A percentile compares a stretch with the other conserved stretches of the same genome.
These are phyloP conservation scores for Leccinum fallax DNA, from an alignment of 1,284 basidiomycete species.

Conservation along the genomic window DNA sequence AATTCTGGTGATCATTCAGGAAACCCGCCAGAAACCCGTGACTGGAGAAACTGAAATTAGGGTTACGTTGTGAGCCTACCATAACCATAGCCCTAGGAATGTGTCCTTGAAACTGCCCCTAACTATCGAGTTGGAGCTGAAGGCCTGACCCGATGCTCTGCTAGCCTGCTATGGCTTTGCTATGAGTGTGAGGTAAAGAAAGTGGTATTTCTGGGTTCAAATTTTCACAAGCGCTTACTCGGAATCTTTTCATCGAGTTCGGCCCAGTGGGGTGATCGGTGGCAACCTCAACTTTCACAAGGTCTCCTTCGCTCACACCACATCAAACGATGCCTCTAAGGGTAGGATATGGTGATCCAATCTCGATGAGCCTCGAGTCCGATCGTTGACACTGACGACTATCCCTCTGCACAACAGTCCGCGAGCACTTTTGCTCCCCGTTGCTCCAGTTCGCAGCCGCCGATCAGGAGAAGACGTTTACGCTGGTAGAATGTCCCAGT, in stretches of 20 bases:
- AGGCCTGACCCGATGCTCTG: no score
- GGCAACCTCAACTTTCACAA: not conserved
- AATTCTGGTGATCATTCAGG: slow-evolving; percentile 42
- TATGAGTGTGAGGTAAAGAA: not conserved
- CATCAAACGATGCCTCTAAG: slow-evolving; percentile 27
- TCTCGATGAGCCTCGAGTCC: not conserved
- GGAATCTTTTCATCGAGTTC: no score
- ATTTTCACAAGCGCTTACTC: not conserved
- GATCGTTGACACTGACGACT: slow-evolving; percentile 4
- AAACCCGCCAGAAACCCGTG: no score
- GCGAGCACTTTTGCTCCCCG: slow-evolving; percentile 91
- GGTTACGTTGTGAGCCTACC: no score
- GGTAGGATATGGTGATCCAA: slow-evolving; percentile 33
- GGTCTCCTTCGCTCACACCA: not conserved
- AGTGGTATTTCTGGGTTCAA: not conserved
- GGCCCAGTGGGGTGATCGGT: no score
- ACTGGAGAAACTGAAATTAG: no score
- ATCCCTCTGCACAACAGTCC: slow-evolving; percentile 47
- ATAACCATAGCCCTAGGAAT: no score
- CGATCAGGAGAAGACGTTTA: slow-evolving; percentile 74
- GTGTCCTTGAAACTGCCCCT: no score
- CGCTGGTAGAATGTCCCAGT: slow-evolving; percentile 90
- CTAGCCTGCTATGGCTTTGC: no score
- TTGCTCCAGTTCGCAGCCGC: slow-evolving; percentile 74
- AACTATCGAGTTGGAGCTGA: no score